Base-by-base conservation (phyloP, 148 eudicot genomes). In the Rhododendron henanense region DNA sequence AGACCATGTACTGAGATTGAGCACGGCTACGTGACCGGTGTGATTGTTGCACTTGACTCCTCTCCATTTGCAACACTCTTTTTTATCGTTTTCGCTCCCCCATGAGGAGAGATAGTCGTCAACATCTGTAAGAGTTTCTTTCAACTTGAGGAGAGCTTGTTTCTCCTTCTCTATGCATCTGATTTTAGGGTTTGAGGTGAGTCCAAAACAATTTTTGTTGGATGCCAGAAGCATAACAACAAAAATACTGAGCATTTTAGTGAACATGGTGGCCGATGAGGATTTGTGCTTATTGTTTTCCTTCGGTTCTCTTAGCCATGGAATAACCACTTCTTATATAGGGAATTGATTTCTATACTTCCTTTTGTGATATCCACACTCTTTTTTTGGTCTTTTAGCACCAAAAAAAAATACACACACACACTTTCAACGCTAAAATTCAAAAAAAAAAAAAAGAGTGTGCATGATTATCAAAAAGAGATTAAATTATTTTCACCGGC, bases 251-350 rank as follows among this genome's bases (percentile, higher is more conserved):
- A 48, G 51, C 51, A 48, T 48, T 48, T 48, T 48, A 48, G 51
- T 1, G 51, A 48, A 48, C 11, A 10, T 48, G 51, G 51, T 48
- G 51, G 2, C 51, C 51, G 10, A 48, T 48, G 51, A 48, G 14
- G 51, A 48, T 48, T 10, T 48, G 51, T 55, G 61, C 61, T 55
- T 55, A 55, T 15, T 55, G 21, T 55, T 55, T 16, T 1, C 21
- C 57, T 53, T 55, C 6, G 2, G 61, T 55, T 18, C 61, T 57
- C 61, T 57, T 57, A 57, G 7, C 61, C 23, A 57, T 15, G 21
- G 21, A 57, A 37, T 37, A 85, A 19, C 89, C 89, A 87, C 41
- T 37, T 37, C 41, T 3, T 37, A 37, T 37, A 37, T 37, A 37
- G 4, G 5, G 0, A 37, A 3, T 33, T 33, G 35, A 33, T 33